Evolutionary conservation across 148 eudicot genomes (phyloP), one percentile per base, ranked within the genome.

Genomic region (Arbutus unedo): DNA sequence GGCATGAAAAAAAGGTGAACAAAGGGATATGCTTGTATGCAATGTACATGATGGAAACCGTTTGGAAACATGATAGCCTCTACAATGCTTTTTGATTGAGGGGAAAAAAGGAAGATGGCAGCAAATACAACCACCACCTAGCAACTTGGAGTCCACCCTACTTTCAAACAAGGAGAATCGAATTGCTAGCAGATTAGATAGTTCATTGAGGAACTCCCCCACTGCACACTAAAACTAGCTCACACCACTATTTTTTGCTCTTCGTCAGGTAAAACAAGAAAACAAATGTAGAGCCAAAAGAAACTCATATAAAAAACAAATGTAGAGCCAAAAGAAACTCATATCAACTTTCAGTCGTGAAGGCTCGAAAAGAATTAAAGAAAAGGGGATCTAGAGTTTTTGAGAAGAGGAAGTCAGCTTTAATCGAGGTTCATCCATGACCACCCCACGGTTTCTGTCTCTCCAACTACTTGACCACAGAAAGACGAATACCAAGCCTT

Each of bases 401-500:
- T 23, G 47, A 47, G 25, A 19, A 23, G 14, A 18, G 19, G 54
- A 47, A 73, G 31, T 45, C 25, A 3, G 76, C 31, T 73, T 7
- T n/a, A 73, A 73, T 73, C 76, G 47, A 9, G 76, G 51, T n/a
- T 47, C 76, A 71, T 67, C 38, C 44, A 67, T 67, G 43, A 31
- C 31, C 72, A 43, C n/a, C 21, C 53, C 76, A 19, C 53, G 18
- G 8, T 45, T 2, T 16, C 18, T n/a, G 6, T 73, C 76, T 73
- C 76, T 45, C 76, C 54, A 73, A 19, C 75, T 16, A 4, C 23
- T 73, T 73, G 54, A 47, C 50, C 54, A 15, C 14, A 19, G 21
- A 73, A 45, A 6, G 15, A 45, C 47, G 23, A 45, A n/a, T 19
- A 73, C 25, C 50, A 71, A 71, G 23, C 21, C 49, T 45, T 45